Base-by-base conservation (phyloP, 176 grass and related monocot species). In the Oryza rufipogon region DNA sequence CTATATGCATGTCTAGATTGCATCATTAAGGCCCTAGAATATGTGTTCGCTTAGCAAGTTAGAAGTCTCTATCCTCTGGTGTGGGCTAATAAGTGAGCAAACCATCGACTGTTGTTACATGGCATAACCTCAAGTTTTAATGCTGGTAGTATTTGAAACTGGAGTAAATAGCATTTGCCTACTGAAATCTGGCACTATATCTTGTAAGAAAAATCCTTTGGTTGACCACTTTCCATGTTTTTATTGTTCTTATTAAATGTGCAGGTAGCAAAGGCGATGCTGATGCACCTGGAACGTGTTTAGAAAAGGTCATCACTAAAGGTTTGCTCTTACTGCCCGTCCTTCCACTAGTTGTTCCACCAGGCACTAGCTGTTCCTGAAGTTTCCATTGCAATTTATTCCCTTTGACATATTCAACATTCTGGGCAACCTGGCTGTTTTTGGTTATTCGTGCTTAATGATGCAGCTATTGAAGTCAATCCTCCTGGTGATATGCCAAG, bases 231-330 rank as follows among this genome's bases (percentile, higher is more conserved):
- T 68, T 2, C 11, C 66, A 22, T n/a, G 41, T 87, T 82, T 52
- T 69, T 51, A 80, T 22, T 80, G 44, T 87, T 77, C 56, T 64
- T 45, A 25, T 76, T 74, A 66, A 19, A 41, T 34, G 14, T 84
- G 85, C 80, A 91, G 89, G 19, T 77, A 70, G 41, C 70, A 70
- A 91, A 72, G 77, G 4, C 11, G 14, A 80, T 7, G 34, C 45
- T 54, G 58, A 51, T 88, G 60, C 71, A 58, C 54, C 54, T 58
- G 25, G 5, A 72, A 32, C 7, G 6, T 10, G 28, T 84, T 71
- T 71, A 72, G 19, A 82, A 49, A 77, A 38, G 25, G 58, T 64
- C 61, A 39, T 17, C 38, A 70, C 30, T 75, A 41, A 71, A 86
- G 84, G 74, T 90, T 68, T 78, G 56, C 36, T 77, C 51, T 45